Base-by-base conservation (phyloP, 257 asterid genomes). In the Anisodus tanguticus region DNA sequence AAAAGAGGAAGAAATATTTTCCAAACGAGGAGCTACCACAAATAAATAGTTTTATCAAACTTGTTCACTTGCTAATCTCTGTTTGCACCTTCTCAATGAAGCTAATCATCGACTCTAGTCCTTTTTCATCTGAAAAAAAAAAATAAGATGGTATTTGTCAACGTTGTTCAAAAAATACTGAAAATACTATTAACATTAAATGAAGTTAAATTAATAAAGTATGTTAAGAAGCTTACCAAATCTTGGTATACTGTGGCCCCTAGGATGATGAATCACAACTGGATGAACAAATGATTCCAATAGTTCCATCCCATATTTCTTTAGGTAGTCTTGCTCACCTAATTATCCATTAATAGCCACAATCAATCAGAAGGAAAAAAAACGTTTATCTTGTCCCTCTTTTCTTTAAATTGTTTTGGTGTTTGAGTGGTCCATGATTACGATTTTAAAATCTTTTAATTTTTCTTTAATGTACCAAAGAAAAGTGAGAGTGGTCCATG, bases 211-310 rank as follows among this genome's bases (percentile, higher is more conserved):
- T 37, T 68, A 17, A 41, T 3, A 59, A 47, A 83, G 22, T n/a
- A 1, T 4, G 41, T 57, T 71, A 57, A 12, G 68, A 80, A 3
- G 43, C 4, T 60, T 77, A 84, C 86, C 86, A 26, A 84, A 74
- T 62, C 83, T 63, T 43, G 86, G 86, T 22, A 84, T 64, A 15
- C 76, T 84, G 86, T 84, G 86, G 12, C 86, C 86, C 54, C 10
- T 85, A 11, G 88, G 88, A 82, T 85, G 88, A 74, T 82, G 88
- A 60, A 85, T 82, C 16, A 72, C 84, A 13, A 81, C 12, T 39
- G 88, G 88, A 37, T 81, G 83, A 55, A 81, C 51, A 60, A 10
- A 85, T 60, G 85, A 85, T 72, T 72, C 79, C 39, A 85, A 37
- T 5, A 85, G 83, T 13, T 71, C 68, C 0, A 54, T n/a, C 22